phyloP scores from a whole-genome alignment of 257 asterid species.

The Rubia yunnanensis region DNA sequence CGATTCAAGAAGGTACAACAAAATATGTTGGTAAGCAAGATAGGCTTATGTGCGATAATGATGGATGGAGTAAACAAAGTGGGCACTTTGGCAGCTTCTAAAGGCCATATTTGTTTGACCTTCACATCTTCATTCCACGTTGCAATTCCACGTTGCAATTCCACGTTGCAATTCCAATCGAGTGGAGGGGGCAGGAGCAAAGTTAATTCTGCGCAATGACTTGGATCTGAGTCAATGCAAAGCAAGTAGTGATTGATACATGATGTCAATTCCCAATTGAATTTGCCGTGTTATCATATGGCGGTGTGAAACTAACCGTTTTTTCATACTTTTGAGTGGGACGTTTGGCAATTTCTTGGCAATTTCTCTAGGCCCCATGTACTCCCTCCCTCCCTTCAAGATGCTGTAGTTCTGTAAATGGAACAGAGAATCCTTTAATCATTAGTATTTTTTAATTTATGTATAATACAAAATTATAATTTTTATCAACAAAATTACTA shows the following conservation, averaged over 20 bases:
- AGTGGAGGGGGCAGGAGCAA: background rate
- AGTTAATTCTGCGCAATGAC: background rate
- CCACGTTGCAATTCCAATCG: background rate
- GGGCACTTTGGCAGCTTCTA: background rate
- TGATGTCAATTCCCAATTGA: background rate
- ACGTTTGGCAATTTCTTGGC: too few species aligned
- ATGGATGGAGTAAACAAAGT: background rate
- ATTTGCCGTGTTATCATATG: background rate
- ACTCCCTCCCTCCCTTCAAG: too few species aligned
- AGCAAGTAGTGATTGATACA: background rate
- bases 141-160: background rate
- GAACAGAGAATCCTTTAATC: too few species aligned
- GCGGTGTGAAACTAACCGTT: background rate
- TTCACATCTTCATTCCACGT: background rate
- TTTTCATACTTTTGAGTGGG: background rate
- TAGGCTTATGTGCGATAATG: background rate
- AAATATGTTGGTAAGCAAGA: background rate
- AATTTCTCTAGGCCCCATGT: too few species aligned
- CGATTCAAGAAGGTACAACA: too few species aligned
- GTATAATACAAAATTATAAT: too few species aligned
- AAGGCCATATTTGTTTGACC: background rate
- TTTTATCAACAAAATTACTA: too few species aligned
- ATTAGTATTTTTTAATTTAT: too few species aligned
- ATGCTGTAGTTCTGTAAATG: too few species aligned
- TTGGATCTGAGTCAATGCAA: background rate